A percentile compares a stretch with the other conserved stretches of the same genome.
Evolutionary conservation across 2,329 filamentous ascomycete species (phyloP).

Genomic region (Pseudopyricularia javanii): DNA sequence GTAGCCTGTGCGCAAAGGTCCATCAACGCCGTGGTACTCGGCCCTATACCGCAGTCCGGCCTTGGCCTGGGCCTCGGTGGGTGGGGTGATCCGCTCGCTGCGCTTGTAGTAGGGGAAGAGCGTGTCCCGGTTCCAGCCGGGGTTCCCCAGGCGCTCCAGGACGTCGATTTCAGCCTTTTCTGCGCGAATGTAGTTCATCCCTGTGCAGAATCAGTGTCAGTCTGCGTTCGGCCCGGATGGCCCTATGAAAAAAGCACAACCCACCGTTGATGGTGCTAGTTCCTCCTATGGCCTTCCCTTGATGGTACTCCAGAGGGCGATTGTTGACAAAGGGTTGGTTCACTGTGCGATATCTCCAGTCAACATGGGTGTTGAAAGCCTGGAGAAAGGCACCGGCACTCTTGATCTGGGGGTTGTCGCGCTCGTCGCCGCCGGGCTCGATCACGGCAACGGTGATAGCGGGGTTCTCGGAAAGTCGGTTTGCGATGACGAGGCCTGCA

Average conservation of each 20-base stretch:
- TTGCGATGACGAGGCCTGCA: constrained; percentile 25
- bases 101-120: constrained; percentile 12
- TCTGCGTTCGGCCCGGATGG: not conserved
- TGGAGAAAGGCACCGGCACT: constrained; percentile 2
- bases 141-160: constrained; percentile 20
- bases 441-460: constrained; percentile 21
- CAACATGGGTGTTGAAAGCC: constrained; percentile 5
- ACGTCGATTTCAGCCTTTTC: constrained; percentile 17
- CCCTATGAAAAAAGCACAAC: not conserved
- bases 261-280: constrained; percentile 9
- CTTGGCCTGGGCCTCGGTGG: constrained; percentile 5
- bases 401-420: constrained; percentile 9
- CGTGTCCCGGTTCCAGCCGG: constrained; percentile 12
- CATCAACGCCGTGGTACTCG: constrained; percentile 20
- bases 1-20: constrained; percentile 23
- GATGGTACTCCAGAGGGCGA: constrained; percentile 22
- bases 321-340: constrained; percentile 23
- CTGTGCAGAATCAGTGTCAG: not conserved
- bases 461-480: constrained; percentile 22
- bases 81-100: constrained; percentile 11
- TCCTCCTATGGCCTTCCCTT: constrained; percentile 33
- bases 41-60: constrained; percentile 21
- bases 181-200: constrained; percentile 19
- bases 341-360: constrained; percentile 12
- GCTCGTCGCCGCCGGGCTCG: constrained; percentile 14